These are phyloP conservation scores for Clathrospora elynae DNA, from an alignment of 2,329 filamentous ascomycete species.

Conservation along the genomic window DNA sequence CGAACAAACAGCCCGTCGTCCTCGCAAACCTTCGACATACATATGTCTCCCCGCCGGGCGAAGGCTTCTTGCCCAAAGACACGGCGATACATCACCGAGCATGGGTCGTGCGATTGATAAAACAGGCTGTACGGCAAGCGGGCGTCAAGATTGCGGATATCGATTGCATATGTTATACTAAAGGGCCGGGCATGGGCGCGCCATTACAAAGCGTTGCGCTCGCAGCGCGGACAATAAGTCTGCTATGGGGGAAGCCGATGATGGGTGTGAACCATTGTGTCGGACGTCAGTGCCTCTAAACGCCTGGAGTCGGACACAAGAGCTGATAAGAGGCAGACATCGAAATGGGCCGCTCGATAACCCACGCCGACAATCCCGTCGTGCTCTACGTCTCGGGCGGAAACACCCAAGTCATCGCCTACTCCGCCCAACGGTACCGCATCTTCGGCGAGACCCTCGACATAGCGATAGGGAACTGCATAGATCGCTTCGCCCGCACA, in stretches of 20 bases:
- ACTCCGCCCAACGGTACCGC: constrained; percentile 89
- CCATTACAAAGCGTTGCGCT: constrained; percentile 86
- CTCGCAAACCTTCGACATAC: constrained; percentile 95
- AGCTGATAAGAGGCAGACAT: constrained; percentile 63
- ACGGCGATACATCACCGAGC: constrained; percentile 89
- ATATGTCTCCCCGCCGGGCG: constrained; percentile 86
- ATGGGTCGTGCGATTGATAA: constrained; percentile 82
- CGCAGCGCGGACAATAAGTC: constrained; percentile 76
- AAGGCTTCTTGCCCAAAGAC: constrained; percentile 95
- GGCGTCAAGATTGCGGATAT: constrained; percentile 62
- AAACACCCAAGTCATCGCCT: constrained; percentile 98
- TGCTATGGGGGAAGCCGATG: constrained; percentile 87
- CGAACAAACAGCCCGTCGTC: constrained; percentile 58
- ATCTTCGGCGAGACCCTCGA: constrained; percentile 98
- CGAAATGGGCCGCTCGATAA: constrained; percentile 96
- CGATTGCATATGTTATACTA: constrained; percentile 93
- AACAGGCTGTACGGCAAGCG: constrained; percentile 75
- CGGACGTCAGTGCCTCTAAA: constrained; percentile 63
- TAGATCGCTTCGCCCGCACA: constrained; percentile 93
- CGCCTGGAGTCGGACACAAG: not conserved
- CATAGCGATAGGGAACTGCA: constrained; percentile 95
- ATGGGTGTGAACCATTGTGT: constrained; percentile 98
- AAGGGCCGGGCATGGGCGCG: constrained; percentile 94
- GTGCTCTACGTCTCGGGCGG: constrained; percentile 95
- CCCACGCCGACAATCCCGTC: constrained; percentile 86